Evolutionary conservation across 768 basidiomycete genomes (phyloP), one percentile per base, ranked within the genome.

Genomic region (Cystobasidiopsis lactophilus): DNA sequence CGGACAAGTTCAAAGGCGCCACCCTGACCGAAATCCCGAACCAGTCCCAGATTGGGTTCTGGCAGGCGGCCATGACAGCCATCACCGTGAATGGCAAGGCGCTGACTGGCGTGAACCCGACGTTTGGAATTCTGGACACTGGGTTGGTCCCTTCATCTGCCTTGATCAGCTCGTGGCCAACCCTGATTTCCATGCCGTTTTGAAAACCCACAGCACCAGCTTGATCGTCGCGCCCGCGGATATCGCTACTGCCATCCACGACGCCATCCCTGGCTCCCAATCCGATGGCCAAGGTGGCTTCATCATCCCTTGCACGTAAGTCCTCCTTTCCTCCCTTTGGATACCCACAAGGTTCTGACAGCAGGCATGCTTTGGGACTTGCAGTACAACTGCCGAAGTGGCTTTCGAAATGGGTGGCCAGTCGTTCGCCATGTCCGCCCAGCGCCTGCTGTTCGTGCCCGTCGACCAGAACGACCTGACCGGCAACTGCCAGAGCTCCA

Each of bases 51-150:
- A 31, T 19, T 40, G 44, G 56, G 1, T 88, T 85, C 70, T 88
- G 85, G 85, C 80, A 85, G 69, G 78, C 71, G 16, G 67, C 67
- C 7, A 64, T 86, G 64, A 74, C 75, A 54, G 70, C 70, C 14
- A 69, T 79, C 50, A 71, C 73, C 23, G 74, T 79, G 56, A 69
- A 80, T 61, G 79, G 77, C 23, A 56, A 66, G 14, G 50, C 55
- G 29, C 39, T 58, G 18, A n/a, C n/a, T n/a, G 58, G 51, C 23
- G 47, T 63, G 2, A 55, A 60, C 16, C 73, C 73, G 49, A 80
- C 81, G 61, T 80, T 79, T 19, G 77, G 81, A 46, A 81, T 88
- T 59, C 69, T 79, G 26, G 79, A 80, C 60, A 76, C 76, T 24
- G 77, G 77, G 3, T 76, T 75, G 24, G 5, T 33, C 37, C 18